Evolutionary conservation across 306 rosid genomes (phyloP).

Genomic region (Ochetophila trinervis): DNA sequence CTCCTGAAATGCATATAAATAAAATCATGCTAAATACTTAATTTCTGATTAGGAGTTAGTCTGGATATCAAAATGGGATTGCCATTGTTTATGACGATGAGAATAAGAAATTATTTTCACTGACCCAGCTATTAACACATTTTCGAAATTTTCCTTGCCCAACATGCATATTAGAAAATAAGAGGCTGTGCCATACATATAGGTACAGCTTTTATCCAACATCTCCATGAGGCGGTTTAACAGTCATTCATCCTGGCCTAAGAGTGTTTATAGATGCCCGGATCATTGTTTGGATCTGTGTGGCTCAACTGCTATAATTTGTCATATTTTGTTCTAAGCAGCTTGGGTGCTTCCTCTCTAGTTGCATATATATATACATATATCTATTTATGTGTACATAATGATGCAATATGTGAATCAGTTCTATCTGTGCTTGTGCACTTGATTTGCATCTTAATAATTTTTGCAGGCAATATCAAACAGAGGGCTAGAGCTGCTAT

Average conservation of each 20-base stretch:
- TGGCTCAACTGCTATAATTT: neutral
- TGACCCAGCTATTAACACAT: neutral
- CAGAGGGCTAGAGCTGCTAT: slow-evolving; percentile 80
- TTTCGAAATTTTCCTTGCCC: neutral
- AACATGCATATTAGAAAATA: neutral
- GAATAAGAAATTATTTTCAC: neutral
- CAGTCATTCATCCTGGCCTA: neutral
- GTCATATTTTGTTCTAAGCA: neutral
- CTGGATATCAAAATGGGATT: neutral
- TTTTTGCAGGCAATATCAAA: slow-evolving; percentile 58
- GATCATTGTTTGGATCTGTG: neutral
- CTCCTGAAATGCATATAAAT: neutral
- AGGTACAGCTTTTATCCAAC: neutral
- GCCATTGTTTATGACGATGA: neutral
- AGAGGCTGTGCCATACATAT: neutral
- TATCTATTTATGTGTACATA: neutral
- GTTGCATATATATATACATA: neutral
- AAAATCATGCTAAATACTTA: neutral
- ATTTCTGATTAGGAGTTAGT: neutral
- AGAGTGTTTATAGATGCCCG: neutral
- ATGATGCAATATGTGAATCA: no score
- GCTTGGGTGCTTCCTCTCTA: neutral
- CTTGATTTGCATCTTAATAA: neutral
- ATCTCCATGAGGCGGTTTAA: neutral
- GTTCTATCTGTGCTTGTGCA: no score